phyloP scores from a whole-genome alignment of 345 rosid species.

The Aquilaria yunnanensis region DNA sequence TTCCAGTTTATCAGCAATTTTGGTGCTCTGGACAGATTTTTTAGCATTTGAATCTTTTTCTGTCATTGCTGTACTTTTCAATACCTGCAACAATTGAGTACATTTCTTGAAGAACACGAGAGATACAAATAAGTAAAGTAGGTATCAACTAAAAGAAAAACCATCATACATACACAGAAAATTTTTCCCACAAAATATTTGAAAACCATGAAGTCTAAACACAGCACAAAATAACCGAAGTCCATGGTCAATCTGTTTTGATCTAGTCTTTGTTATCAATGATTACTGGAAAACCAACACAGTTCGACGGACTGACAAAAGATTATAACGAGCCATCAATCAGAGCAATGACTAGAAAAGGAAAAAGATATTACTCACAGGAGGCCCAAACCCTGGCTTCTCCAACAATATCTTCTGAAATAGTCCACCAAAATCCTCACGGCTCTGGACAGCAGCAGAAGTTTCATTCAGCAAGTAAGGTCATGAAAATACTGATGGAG shows the following conservation, averaged over 20 bases:
- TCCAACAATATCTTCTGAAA: conserved; percentile 45
- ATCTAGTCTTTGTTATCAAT: too few species aligned
- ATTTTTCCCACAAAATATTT: not conserved
- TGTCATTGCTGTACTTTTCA: conserved; percentile 28
- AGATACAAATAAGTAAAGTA: conserved; percentile 3
- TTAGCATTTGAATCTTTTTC: conserved; percentile 46
- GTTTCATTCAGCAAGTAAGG: too few species aligned
- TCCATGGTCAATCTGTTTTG: not conserved
- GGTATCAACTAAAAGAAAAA: not conserved
- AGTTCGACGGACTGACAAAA: too few species aligned
- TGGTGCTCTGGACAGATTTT: conserved; percentile 29
- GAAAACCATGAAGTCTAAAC: too few species aligned
- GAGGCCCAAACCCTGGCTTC: conserved; percentile 53
- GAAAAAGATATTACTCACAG: conserved; percentile 29
- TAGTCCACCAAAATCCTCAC: conserved; percentile 38
- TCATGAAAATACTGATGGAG: too few species aligned
- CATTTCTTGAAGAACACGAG: too few species aligned
- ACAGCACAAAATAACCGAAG: not conserved
- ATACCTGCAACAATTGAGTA: conserved; percentile 19
- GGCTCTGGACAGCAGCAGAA: conserved; percentile 33
- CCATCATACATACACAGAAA: not conserved
- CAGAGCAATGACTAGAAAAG: not conserved
- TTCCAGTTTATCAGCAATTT: conserved; percentile 40
- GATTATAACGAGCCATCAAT: too few species aligned
- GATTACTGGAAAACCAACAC: conserved; percentile 3